A percentile compares a stretch with the other conserved stretches of the same genome.
Conservation (phyloP, 352 stramenopile species). For the Elongisporangium undulatum region DNA sequence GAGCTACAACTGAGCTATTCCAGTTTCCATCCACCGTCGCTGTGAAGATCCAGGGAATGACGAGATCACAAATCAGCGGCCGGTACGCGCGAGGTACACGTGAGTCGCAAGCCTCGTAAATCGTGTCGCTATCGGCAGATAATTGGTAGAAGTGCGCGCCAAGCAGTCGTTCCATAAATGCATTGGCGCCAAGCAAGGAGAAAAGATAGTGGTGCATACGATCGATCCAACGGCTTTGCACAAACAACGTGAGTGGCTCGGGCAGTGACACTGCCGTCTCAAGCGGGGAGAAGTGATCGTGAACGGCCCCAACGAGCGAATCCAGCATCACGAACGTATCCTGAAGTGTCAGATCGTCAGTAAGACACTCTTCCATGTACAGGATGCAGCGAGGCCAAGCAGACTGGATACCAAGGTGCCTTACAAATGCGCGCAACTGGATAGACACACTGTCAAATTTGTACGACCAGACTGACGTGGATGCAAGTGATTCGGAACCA, state of each 20-base stretch:
- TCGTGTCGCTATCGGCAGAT: background rate
- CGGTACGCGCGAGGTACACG: conserved; percentile 4
- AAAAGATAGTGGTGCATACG: conserved; percentile 27
- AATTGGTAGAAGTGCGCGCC: background rate
- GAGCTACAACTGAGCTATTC: conserved; percentile 1
- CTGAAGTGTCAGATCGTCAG: conserved; percentile 8
- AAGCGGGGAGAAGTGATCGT: background rate
- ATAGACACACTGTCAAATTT: conserved; percentile 22
- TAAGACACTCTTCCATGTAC: conserved; percentile 6
- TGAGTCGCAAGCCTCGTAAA: background rate
- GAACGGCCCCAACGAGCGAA: conserved; percentile 16
- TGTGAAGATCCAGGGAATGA: conserved; percentile 19
- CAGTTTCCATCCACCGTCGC: background rate
- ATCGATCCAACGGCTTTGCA: conserved; percentile 22
- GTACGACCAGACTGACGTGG: conserved; percentile 15
- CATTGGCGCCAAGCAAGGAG: conserved; percentile 19
- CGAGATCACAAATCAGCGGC: background rate
- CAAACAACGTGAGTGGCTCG: background rate
- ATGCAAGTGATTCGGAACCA: conserved; percentile 1
- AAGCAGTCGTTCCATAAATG: background rate
- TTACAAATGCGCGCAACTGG: conserved; percentile 9
- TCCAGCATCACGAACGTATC: conserved; percentile 29
- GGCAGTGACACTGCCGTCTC: background rate
- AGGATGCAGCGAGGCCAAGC: conserved; percentile 5
- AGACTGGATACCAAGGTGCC: conserved; percentile 7